phyloP scores from a whole-genome alignment of 192 early-diverging fungal species.

The Chytriomyces sp. region DNA sequence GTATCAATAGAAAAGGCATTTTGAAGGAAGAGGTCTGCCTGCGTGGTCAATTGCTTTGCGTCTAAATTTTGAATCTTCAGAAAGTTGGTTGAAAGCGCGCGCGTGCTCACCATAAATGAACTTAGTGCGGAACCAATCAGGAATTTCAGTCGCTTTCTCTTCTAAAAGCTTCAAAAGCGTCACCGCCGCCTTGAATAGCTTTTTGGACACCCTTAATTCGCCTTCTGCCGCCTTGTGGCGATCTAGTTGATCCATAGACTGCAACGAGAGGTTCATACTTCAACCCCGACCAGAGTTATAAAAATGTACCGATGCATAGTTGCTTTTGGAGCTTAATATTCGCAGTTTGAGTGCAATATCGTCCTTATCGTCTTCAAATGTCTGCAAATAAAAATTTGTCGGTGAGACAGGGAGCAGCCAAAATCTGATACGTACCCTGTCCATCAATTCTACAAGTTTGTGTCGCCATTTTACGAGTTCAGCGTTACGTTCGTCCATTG shows the following conservation, averaged over 20 bases:
- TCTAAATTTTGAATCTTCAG: neutral
- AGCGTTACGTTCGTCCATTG: constrained; percentile 32
- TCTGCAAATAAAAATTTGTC: neutral
- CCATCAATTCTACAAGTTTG: constrained; percentile 28
- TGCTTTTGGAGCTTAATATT: constrained; percentile 30
- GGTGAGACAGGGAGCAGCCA: neutral
- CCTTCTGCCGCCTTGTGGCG: constrained; percentile 34
- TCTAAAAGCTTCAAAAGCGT: constrained; percentile 17
- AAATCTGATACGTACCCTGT: neutral
- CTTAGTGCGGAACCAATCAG: constrained; percentile 28
- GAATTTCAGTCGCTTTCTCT: constrained; percentile 30
- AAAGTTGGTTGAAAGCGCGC: neutral
- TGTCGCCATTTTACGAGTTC: constrained; percentile 16
- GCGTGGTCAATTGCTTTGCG: constrained; percentile 29
- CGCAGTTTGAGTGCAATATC: constrained; percentile 27
- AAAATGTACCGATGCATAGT: constrained; percentile 14
- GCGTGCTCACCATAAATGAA: constrained; percentile 19
- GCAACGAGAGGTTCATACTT: neutral
- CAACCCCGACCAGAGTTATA: neutral
- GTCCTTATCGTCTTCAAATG: constrained; percentile 35
- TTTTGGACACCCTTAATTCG: constrained; percentile 30
- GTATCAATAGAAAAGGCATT: constrained; percentile 31
- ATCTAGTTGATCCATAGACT: constrained; percentile 29
- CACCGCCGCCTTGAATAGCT: constrained; percentile 27
- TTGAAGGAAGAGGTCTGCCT: constrained; percentile 27